Evolutionary conservation across 106 monocot species (phyloP), one percentile per base, ranked within the genome.

Genomic region (Ottelia alismoides): DNA sequence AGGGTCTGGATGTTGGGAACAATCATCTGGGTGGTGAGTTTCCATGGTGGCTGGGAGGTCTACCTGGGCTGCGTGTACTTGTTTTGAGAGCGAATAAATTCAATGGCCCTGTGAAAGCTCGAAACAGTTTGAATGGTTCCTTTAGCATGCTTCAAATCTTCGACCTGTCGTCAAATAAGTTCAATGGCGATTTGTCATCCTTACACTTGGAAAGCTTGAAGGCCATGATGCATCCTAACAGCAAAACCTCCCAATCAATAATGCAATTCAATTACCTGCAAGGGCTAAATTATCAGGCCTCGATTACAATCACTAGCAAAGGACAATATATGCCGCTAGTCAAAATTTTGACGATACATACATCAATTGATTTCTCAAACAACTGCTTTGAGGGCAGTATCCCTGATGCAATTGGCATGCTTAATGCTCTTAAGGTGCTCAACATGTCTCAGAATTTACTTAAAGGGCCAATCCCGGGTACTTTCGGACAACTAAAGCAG

Each of bases 1-100:
- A 77, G 31, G 58, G 80, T 55, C 66, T 91, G 20, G 75, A 91
- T 64, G 56, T 91, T 51, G 90, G 84, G 19, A 84, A 81, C 67
- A 91, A 91, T 51, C 26, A 52, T 14, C 18, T 84, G 2, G 19
- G 14, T 21, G 90, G 57, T 44, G 20, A 61, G 10, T 85, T 91
- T 44, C 90, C 90, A 6, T 61, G 30, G 23, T 91, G 80, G 80
- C 30, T 81, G 47, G 64, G 63, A 1, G 32, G 46, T 2, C 57
- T 81, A 40, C 25, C 57, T 24, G 32, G 55, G 0, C 61, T 91
- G 22, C 65, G 53, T 11, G 81, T 81, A 20, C 72, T 91, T 28
- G 68, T 81, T 30, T 57, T 91, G 5, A 68, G 75, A 53, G 81
- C 80, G 1, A 91, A 91, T 44, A 25, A 56, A 57, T 65, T 91